Evolutionary conservation across 2,329 filamentous ascomycete genomes (phyloP).

Genomic region (Trichoderma koningii): DNA sequence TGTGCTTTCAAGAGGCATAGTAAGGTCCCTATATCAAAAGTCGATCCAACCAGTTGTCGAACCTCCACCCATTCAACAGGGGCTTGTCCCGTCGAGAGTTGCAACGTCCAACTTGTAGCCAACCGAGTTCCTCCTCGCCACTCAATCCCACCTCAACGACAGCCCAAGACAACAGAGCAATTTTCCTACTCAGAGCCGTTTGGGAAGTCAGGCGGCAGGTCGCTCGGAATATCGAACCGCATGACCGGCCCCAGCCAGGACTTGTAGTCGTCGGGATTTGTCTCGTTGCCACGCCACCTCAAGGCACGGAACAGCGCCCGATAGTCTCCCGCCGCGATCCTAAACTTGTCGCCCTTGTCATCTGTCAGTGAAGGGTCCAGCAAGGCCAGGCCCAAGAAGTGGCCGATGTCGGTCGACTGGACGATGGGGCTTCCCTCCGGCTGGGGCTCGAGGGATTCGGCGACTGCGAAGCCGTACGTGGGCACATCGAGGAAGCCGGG

Average conservation of each 20-base stretch:
- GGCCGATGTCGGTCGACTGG: not conserved
- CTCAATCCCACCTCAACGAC: too few relatives aligned
- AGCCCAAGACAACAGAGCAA: too few relatives aligned
- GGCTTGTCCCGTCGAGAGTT: not conserved
- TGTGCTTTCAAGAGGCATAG: too few relatives aligned
- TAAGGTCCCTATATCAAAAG: too few relatives aligned
- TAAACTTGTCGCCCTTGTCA: not conserved
- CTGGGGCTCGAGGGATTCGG: not conserved
- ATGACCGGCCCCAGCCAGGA: constrained; percentile 14
- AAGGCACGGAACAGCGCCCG: constrained; percentile 14
- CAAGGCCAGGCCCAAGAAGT: not conserved
- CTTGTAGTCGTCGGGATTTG: constrained; percentile 15
- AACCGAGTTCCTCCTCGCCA: not conserved
- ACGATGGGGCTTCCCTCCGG: not conserved
- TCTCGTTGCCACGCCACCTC: not conserved
- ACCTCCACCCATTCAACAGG: not conserved
- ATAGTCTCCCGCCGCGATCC: constrained; percentile 15
- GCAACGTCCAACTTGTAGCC: not conserved
- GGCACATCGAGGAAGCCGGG: constrained; percentile 3
- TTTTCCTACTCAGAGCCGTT: not conserved
- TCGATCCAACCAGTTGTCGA: too few relatives aligned
- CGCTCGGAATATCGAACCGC: constrained; percentile 1
- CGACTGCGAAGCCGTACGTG: not conserved
- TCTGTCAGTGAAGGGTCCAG: constrained; percentile 2
- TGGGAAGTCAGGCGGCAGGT: not conserved